Conservation (phyloP, 78 protist genomes). For the slime mould (Dictyostelium discoideum) region dicty_2.7 NC_007088.5:3043001-3043500, state of each 20-base stretch:
- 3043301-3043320: not conserved
- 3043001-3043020: conserved; percentile 21
- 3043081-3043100: no score
- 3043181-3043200: conserved; percentile 2
- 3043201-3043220: conserved; percentile 27
- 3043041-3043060: not conserved
- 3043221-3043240: conserved; percentile 1
- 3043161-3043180: conserved; percentile 34
- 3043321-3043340: not conserved
- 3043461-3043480: not conserved
- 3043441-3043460: conserved; percentile 15
- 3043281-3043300: not conserved
- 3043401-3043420: conserved; percentile 47
- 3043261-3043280: not conserved
- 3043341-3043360: not conserved
- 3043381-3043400: conserved; percentile 50
- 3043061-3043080: not conserved
- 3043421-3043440: conserved; percentile 67
- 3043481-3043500: not conserved
- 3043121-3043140: conserved; percentile 16
- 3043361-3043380: conserved; percentile 39
- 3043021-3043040: not conserved
- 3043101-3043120: not conserved
- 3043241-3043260: not conserved
- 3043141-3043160: conserved; percentile 62